Percentiles rank a stretch among this genome's conserved stretches.
Conservation (phyloP, 2,329 filamentous ascomycete species). For the Magnaporthales sp. region DNA sequence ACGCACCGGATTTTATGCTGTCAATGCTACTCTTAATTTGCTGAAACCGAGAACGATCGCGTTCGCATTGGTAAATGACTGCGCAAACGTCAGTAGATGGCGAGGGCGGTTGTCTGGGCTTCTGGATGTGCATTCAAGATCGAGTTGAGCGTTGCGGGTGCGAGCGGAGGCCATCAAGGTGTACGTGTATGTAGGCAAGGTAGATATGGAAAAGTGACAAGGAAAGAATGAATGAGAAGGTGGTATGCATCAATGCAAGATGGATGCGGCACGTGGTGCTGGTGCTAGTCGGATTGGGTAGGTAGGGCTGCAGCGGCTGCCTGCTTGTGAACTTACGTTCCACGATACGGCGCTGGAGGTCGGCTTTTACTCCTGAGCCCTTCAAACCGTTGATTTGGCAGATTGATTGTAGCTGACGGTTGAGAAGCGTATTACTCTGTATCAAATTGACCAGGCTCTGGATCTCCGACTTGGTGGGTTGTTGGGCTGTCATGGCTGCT, state of each 20-base stretch:
- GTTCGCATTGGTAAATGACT: conserved; percentile 34
- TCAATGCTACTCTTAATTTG: conserved; percentile 33
- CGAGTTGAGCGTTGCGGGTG: not conserved
- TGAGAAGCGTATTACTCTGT: conserved; percentile 36
- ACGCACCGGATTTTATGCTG: not conserved
- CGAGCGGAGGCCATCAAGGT: not conserved
- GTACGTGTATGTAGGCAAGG: not conserved
- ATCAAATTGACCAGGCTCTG: conserved; percentile 34
- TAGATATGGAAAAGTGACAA: not conserved
- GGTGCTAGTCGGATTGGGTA: not conserved
- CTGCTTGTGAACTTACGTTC: conserved; percentile 52
- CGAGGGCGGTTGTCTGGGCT: not conserved
- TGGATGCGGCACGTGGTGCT: not conserved
- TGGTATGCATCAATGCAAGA: not conserved
- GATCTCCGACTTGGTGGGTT: conserved; percentile 27
- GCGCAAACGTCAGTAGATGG: not conserved
- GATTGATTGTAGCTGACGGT: conserved; percentile 64
- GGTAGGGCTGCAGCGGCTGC: conserved; percentile 7
- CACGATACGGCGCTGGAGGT: conserved; percentile 70
- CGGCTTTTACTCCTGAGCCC: conserved; percentile 77
- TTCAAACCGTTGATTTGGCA: conserved; percentile 66
- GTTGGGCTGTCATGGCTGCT: not conserved
- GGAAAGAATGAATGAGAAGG: not conserved
- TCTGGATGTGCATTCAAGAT: not conserved
- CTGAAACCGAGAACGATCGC: conserved; percentile 30